Percentiles rank a stretch among this genome's conserved stretches.
Conservation (phyloP, 768 basidiomycete species). For the Podaxis rugospora region DNA sequence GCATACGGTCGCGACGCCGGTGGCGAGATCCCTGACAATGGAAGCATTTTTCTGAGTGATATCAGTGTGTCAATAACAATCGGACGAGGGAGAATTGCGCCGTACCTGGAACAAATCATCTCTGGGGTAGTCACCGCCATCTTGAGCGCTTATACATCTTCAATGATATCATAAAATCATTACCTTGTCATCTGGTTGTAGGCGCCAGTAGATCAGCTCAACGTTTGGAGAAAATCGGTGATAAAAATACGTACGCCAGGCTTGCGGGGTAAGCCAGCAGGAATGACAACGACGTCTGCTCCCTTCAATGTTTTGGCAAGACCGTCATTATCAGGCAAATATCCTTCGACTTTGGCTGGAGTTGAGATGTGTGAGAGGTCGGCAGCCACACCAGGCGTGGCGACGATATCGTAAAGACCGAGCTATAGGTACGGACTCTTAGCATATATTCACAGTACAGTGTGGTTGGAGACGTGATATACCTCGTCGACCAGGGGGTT, state of each 20-base stretch:
- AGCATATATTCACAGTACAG: neutral
- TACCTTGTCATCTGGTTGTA: conserved; percentile 49
- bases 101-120: conserved; percentile 93
- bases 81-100: neutral
- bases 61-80: conserved; percentile 2
- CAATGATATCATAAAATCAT: conserved; percentile 14
- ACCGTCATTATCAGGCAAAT: conserved; percentile 73
- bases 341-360: conserved; percentile 80
- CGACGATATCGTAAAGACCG: conserved; percentile 92
- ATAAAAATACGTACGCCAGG: conserved; percentile 62
- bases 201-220: conserved; percentile 13
- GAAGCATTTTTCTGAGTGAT: conserved; percentile 86
- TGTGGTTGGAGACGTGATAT: conserved; percentile 13
- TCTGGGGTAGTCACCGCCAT: conserved; percentile 32
- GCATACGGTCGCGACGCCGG: conserved; percentile 74
- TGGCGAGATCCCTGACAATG: conserved; percentile 91
- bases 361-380: conserved; percentile 95
- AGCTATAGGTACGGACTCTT: conserved; percentile 43
- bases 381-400: conserved; percentile 94
- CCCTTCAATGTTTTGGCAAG: conserved; percentile 79
- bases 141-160: conserved; percentile 14
- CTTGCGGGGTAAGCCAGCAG: conserved; percentile 95
- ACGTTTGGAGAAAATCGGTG: conserved; percentile 4
- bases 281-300: conserved; percentile 90
- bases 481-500: conserved; percentile 82